Evolutionary conservation across 2,329 filamentous ascomycete genomes (phyloP).

Genomic region (Botrytis deweyae): DNA sequence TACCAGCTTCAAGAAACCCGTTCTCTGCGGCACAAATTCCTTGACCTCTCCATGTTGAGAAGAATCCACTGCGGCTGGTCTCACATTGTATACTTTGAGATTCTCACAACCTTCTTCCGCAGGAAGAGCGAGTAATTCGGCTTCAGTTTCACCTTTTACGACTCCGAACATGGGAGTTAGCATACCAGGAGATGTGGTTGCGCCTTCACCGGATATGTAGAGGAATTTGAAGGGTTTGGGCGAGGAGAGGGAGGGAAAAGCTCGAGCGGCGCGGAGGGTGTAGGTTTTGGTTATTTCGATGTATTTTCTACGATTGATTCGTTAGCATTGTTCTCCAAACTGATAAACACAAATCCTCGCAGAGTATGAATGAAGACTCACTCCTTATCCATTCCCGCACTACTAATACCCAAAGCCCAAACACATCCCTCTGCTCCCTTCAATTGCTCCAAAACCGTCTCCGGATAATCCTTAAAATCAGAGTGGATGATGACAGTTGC

Average conservation of each 20-base stretch:
- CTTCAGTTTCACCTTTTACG: slow-evolving; percentile 68
- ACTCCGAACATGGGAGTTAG: slow-evolving; percentile 59
- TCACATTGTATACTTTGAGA: slow-evolving; percentile 56
- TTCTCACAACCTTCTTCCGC: slow-evolving; percentile 42
- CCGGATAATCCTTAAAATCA: slow-evolving; percentile 63
- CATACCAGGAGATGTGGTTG: slow-evolving; percentile 55
- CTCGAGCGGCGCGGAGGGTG: slow-evolving; percentile 60
- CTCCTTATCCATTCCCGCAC: slow-evolving; percentile 59
- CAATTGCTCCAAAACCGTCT: slow-evolving; percentile 57
- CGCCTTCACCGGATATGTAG: slow-evolving; percentile 60
- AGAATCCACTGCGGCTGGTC: slow-evolving; percentile 61
- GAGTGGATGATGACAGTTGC: slow-evolving; percentile 66
- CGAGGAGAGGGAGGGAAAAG: slow-evolving; percentile 52
- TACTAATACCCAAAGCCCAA: slow-evolving; percentile 70
- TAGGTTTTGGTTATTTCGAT: slow-evolving; percentile 67
- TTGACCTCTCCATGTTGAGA: slow-evolving; percentile 44
- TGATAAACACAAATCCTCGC: not conserved
- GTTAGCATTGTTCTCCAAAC: slow-evolving; percentile 1
- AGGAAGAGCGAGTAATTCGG: slow-evolving; percentile 53
- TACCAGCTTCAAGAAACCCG: slow-evolving; percentile 33
- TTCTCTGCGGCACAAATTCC: slow-evolving; percentile 36
- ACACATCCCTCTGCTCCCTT: slow-evolving; percentile 66
- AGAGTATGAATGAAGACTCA: slow-evolving; percentile 40
- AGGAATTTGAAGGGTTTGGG: slow-evolving; percentile 63
- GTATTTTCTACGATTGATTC: slow-evolving; percentile 53